These are phyloP conservation scores for Cladosporium austrohemisphaericum DNA, from an alignment of 2,329 filamentous ascomycete species.

Conservation along the genomic window DNA sequence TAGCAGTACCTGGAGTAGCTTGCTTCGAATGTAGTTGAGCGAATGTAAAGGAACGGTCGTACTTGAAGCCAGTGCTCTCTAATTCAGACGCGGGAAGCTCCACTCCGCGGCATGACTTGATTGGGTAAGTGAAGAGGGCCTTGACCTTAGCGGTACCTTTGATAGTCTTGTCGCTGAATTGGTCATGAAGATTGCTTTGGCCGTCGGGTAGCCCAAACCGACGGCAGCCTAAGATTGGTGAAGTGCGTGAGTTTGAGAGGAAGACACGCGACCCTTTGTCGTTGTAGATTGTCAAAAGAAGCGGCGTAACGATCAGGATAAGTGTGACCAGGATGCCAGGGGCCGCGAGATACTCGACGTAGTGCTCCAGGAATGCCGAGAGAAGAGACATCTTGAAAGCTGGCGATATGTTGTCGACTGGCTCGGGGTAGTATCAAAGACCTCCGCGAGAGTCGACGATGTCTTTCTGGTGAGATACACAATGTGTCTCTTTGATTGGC, in stretches of 20 bases:
- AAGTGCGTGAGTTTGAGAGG: slow-evolving; percentile 1
- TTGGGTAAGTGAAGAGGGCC: slow-evolving; percentile 73
- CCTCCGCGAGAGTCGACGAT: no score
- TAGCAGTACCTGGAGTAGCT: slow-evolving; percentile 37
- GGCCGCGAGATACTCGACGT: slow-evolving; percentile 23
- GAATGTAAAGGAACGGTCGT: slow-evolving; percentile 80
- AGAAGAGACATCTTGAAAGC: slow-evolving; percentile 16
- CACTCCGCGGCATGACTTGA: slow-evolving; percentile 77
- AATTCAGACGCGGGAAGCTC: slow-evolving; percentile 65
- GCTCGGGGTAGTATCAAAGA: no score
- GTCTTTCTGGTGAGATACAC: no score
- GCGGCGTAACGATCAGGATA: slow-evolving; percentile 20
- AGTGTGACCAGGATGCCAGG: slow-evolving; percentile 19
- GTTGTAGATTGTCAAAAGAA: slow-evolving; percentile 12
- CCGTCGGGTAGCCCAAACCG: slow-evolving; percentile 23
- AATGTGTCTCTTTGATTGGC: no score
- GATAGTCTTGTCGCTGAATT: slow-evolving; percentile 19
- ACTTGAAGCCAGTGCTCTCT: slow-evolving; percentile 65
- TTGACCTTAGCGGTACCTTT: slow-evolving; percentile 51
- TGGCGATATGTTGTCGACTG: background rate
- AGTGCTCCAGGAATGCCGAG: slow-evolving; percentile 21
- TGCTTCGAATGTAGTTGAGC: slow-evolving; percentile 54
- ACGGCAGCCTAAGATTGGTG: slow-evolving; percentile 26
- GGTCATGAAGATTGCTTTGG: slow-evolving; percentile 26
- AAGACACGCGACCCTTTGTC: slow-evolving; percentile 10